Base-by-base conservation (phyloP, 495 filamentous ascomycete genomes). In the Penicillium ochrochloron region DNA sequence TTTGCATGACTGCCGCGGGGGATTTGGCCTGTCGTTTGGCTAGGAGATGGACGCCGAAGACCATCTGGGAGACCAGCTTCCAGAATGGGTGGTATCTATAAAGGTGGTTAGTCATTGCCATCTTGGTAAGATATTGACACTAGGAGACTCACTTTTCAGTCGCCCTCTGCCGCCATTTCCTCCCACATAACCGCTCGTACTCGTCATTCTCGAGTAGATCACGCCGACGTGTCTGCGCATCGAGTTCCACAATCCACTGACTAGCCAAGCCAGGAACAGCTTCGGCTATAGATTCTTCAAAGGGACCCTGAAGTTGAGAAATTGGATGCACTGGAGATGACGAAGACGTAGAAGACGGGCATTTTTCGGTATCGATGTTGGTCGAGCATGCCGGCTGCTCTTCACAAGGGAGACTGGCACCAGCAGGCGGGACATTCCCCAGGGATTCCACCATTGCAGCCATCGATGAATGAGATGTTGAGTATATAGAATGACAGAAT, bases 21-120 rank as follows among this genome's bases (percentile, higher is more conserved):
- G 91, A 94, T 76, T 92, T 97, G 19, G 95, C 94, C 65, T 96
- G 85, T 53, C 87, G 86, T 68, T 94, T 89, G 37, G 94, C 88
- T 35, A 99, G 80, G 14, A 99, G 83, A 77, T 97, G 91, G 34
- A 98, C 87, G 31, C 96, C 95, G 73, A 97, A 99, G 0, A 90
- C 89, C 68, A 97, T 94, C 71, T 99, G 95, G 9, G 95, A 89
- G 70, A 94, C 85, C 57, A 98, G 83, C 77, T 97, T 96, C 84
- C 89, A 90, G 42, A 99, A 80, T 61, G 94, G 91, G 77, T 99
- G 95, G 69, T 91, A 88, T 63, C 82, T 81, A 29, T 48, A 14
- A 14, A 39, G 9, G 27, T 23, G n/a, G 34, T 29, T 7, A n/a
- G 12, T 41, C 6, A 19, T 42, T 44, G 27, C 34, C 10, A 42